These are phyloP conservation scores for Candida wancherniae DNA, from an alignment of 805 yeast species.

Conservation along the genomic window DNA sequence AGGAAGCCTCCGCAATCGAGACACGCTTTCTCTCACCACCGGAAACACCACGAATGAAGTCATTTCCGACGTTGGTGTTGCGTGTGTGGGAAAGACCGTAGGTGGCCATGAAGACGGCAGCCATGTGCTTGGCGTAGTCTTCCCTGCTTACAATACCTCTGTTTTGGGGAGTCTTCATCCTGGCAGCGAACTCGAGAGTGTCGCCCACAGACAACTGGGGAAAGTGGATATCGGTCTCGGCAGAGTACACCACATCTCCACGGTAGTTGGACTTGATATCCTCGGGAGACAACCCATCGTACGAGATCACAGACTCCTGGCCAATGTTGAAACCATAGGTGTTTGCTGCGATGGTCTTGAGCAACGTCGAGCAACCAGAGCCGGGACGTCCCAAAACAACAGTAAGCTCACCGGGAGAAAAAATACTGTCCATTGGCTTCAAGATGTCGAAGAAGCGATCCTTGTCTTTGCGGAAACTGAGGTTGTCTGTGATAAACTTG, in stretches of 20 bases:
- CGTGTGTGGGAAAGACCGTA: conserved; percentile 51
- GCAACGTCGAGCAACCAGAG: conserved; percentile 65
- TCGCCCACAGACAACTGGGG: conserved; percentile 64
- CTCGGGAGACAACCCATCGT: conserved; percentile 47
- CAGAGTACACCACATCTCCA: conserved; percentile 66
- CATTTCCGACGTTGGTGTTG: conserved; percentile 58
- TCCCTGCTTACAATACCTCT: conserved; percentile 56
- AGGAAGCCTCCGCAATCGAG: conserved; percentile 59
- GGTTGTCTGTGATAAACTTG: conserved; percentile 7
- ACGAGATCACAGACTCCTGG: conserved; percentile 40
- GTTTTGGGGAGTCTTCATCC: conserved; percentile 55
- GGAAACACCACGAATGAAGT: conserved; percentile 60
- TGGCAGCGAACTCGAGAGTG: conserved; percentile 57
- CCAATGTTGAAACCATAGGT: conserved; percentile 55
- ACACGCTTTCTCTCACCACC: conserved; percentile 73
- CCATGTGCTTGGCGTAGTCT: conserved; percentile 41
- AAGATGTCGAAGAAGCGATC: conserved; percentile 41
- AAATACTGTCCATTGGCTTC: conserved; percentile 62
- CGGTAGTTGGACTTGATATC: conserved; percentile 51
- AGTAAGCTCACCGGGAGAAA: conserved; percentile 57
- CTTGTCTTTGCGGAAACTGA: conserved; percentile 15
- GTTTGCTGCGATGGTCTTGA: conserved; percentile 59
- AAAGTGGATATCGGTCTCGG: conserved; percentile 63
- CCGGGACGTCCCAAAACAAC: conserved; percentile 79
- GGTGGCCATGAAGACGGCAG: conserved; percentile 39